Conservation (phyloP, 345 rosid species). For the Syzygium aqueum region DNA sequence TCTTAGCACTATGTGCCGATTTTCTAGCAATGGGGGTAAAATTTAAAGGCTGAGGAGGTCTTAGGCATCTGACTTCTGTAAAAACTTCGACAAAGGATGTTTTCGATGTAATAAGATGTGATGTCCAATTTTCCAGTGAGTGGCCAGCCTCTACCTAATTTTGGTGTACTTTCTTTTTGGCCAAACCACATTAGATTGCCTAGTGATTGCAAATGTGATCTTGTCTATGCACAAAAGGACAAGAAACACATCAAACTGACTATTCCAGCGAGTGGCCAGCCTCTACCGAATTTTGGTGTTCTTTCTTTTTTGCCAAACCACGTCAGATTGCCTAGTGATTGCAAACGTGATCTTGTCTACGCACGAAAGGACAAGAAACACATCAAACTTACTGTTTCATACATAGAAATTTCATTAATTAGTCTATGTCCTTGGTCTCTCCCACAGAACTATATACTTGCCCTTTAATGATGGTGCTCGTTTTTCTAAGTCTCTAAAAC, state of each 20-base stretch:
- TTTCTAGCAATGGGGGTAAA: not conserved
- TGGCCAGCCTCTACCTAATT: not conserved
- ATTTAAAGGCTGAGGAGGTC: slow-evolving; percentile 4
- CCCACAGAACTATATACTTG: not conserved
- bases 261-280: not conserved
- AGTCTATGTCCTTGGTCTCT: not conserved
- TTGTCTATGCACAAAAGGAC: too few relatives aligned
- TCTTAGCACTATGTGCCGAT: not conserved
- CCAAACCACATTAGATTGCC: not conserved
- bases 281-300: too few relatives aligned
- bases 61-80: not conserved
- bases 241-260: not conserved
- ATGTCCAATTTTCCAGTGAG: not conserved
- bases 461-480: not conserved
- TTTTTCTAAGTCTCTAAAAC: not conserved
- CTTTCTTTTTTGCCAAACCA: too few relatives aligned
- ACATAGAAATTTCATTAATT: not conserved
- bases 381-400: not conserved
- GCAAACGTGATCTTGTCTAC: too few relatives aligned
- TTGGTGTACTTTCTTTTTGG: not conserved
- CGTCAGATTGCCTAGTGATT: too few relatives aligned
- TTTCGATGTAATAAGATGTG: not conserved
- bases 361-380: too few relatives aligned
- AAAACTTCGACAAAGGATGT: not conserved
- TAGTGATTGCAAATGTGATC: not conserved